Percentiles rank a stretch among this genome's conserved stretches.
Evolutionary conservation across 192 early-diverging fungal genomes (phyloP).

Genomic region (Coemansia sp.): DNA sequence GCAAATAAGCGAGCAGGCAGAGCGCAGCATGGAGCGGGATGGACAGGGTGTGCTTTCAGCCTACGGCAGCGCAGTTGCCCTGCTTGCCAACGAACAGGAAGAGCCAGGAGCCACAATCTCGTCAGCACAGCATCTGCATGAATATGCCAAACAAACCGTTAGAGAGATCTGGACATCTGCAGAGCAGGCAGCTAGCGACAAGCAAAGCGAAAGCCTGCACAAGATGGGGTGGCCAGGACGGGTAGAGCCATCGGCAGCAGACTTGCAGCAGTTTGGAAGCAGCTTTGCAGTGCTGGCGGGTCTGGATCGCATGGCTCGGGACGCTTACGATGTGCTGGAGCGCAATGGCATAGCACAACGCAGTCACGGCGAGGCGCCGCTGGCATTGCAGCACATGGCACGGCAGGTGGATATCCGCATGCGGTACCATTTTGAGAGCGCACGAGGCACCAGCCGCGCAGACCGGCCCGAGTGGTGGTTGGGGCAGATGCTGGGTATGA

Average conservation of each 20-base stretch:
- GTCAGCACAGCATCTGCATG: constrained; percentile 19
- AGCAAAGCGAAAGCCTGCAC: constrained; percentile 22
- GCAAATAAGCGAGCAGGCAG: constrained; percentile 18
- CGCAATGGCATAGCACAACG: constrained; percentile 11
- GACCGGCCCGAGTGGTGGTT: constrained; percentile 86
- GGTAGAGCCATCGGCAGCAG: constrained; percentile 24
- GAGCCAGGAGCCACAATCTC: not conserved
- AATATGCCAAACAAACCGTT: constrained; percentile 24
- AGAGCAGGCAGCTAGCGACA: constrained; percentile 19
- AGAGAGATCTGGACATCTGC: constrained; percentile 24
- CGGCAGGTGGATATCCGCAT: constrained; percentile 64
- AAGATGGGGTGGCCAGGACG: constrained; percentile 43
- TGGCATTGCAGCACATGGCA: constrained; percentile 56
- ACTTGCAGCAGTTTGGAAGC: constrained; percentile 25
- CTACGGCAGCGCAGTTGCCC: constrained; percentile 13
- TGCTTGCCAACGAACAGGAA: constrained; percentile 8
- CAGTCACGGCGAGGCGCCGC: constrained; percentile 20
- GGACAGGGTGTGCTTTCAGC: constrained; percentile 26
- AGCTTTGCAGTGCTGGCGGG: constrained; percentile 31
- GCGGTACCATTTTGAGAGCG: constrained; percentile 71
- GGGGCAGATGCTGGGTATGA: constrained; percentile 56
- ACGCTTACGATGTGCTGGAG: constrained; percentile 10
- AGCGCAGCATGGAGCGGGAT: constrained; percentile 1
- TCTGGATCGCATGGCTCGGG: constrained; percentile 28
- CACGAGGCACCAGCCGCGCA: constrained; percentile 65